These are phyloP conservation scores for Euphorbia schlechtendalii DNA, from an alignment of 441 rosid genomes.

Conservation along the genomic window DNA sequence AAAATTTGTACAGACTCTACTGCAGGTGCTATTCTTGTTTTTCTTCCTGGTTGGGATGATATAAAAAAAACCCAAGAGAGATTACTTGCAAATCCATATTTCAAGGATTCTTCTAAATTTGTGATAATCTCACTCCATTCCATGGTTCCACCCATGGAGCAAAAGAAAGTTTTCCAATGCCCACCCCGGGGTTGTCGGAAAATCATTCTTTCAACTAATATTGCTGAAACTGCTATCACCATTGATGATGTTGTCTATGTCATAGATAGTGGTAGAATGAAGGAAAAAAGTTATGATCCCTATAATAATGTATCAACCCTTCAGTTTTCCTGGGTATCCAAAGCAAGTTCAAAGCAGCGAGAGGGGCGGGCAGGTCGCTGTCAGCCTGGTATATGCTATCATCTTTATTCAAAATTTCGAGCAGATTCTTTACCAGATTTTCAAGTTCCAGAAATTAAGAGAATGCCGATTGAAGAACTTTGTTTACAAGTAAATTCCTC, in stretches of 20 bases:
- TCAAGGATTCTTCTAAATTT: constrained; percentile 55
- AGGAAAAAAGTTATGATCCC: constrained; percentile 97
- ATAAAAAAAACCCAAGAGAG: constrained; percentile 59
- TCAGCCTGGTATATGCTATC: constrained; percentile 93
- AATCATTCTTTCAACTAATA: constrained; percentile 84
- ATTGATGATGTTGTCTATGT: constrained; percentile 98
- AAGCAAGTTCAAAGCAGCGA: constrained; percentile 94
- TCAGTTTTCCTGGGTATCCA: constrained; percentile 90
- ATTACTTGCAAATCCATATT: constrained; percentile 47
- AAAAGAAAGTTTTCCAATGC: constrained; percentile 71
- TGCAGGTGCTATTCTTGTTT: constrained; percentile 90
- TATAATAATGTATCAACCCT: constrained; percentile 86
- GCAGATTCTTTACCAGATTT: constrained; percentile 81
- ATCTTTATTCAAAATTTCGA: constrained; percentile 73
- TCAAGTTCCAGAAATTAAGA: constrained; percentile 86
- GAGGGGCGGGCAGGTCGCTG: constrained; percentile 99
- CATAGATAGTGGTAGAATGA: constrained; percentile 95
- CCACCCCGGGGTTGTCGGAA: constrained; percentile 86
- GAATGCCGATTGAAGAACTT: constrained; percentile 92
- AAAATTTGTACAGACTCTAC: constrained; percentile 65
- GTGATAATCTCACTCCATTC: constrained; percentile 79
- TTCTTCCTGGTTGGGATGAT: constrained; percentile 99
- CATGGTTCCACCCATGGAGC: constrained; percentile 83
- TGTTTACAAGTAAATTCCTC: constrained; percentile 71
- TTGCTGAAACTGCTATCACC: constrained; percentile 92